These are phyloP conservation scores for Ogataea glucozyma DNA, from an alignment of 805 yeast genomes.

Conservation along the genomic window DNA sequence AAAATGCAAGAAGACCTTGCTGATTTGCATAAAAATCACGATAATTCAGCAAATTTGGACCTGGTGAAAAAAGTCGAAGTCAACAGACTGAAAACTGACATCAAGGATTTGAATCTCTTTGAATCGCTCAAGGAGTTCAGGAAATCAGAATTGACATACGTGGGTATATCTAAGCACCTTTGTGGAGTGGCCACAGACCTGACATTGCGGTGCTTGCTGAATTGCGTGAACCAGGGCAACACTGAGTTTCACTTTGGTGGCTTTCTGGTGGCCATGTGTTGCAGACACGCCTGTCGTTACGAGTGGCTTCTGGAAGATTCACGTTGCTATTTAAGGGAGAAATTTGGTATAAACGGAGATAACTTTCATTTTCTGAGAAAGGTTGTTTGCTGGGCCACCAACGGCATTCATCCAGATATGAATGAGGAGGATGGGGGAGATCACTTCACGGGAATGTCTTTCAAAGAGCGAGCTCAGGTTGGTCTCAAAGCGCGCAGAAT, in stretches of 20 bases:
- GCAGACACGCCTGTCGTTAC: slow-evolving; percentile 80
- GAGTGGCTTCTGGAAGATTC: slow-evolving; percentile 54
- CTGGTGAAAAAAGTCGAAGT: slow-evolving; percentile 13
- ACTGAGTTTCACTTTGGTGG: slow-evolving; percentile 42
- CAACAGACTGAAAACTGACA: slow-evolving; percentile 67
- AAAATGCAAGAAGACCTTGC: slow-evolving; percentile 59
- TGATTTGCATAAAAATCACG: slow-evolving; percentile 19
- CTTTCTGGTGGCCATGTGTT: slow-evolving; percentile 85
- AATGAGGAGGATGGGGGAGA: slow-evolving; percentile 39
- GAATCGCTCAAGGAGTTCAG: slow-evolving; percentile 38
- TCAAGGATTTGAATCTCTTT: slow-evolving; percentile 67
- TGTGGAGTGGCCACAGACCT: slow-evolving; percentile 95
- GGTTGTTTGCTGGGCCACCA: slow-evolving; percentile 87
- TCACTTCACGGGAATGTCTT: slow-evolving; percentile 49
- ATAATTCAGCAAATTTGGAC: too few relatives aligned
- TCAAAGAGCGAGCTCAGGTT: slow-evolving; percentile 51
- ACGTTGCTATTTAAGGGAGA: slow-evolving; percentile 37
- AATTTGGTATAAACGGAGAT: slow-evolving; percentile 32
- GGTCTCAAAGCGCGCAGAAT: slow-evolving; percentile 73
- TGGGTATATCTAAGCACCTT: slow-evolving; percentile 81
- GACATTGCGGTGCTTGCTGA: slow-evolving; percentile 62
- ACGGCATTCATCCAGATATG: slow-evolving; percentile 53
- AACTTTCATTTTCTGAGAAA: slow-evolving; percentile 49
- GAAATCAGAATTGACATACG: slow-evolving; percentile 23
- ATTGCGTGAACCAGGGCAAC: slow-evolving; percentile 20